Percentiles rank a stretch among this genome's conserved stretches.
phyloP scores from a whole-genome alignment of 139 green algal species.

The Coelastrella sp. region DNA sequence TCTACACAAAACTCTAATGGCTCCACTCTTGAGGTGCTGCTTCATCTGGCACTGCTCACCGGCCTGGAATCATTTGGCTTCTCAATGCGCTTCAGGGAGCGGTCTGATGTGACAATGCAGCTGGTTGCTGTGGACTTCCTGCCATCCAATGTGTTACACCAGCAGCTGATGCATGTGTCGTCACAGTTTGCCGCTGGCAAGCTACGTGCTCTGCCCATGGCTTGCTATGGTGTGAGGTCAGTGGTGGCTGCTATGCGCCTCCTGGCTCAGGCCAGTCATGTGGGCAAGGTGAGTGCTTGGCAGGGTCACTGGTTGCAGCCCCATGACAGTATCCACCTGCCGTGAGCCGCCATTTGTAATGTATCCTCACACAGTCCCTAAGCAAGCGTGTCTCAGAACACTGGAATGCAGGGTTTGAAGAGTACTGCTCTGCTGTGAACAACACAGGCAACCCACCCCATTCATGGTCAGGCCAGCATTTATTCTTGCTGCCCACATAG shows the following conservation, averaged over 20 bases:
- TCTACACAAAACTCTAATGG: no score
- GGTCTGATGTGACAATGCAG: conserved; percentile 80
- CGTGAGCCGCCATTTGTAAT: no score
- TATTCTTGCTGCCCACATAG: no score
- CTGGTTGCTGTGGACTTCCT: conserved; percentile 93
- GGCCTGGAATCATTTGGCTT: background rate
- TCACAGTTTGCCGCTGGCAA: conserved; percentile 43
- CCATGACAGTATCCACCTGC: no score
- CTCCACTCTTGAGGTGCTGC: no score
- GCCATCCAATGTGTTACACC: conserved; percentile 60
- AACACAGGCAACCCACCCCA: no score
- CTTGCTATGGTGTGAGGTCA: conserved; percentile 56
- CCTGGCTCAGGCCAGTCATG: conserved; percentile 71
- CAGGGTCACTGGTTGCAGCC: background rate
- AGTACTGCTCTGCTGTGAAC: no score
- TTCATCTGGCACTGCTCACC: no score
- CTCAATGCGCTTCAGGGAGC: conserved; percentile 61
- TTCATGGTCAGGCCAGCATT: no score
- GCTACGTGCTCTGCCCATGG: conserved; percentile 51
- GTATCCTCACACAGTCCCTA: no score
- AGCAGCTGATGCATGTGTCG: conserved; percentile 52
- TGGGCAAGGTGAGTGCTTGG: conserved; percentile 67
- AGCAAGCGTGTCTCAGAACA: no score
- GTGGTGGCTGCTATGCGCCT: conserved; percentile 66
- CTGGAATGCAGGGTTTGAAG: no score